Evolutionary conservation across 129 eudicot genomes (phyloP), one percentile per base, ranked within the genome.

Genomic region (Kitagawia praeruptora): DNA sequence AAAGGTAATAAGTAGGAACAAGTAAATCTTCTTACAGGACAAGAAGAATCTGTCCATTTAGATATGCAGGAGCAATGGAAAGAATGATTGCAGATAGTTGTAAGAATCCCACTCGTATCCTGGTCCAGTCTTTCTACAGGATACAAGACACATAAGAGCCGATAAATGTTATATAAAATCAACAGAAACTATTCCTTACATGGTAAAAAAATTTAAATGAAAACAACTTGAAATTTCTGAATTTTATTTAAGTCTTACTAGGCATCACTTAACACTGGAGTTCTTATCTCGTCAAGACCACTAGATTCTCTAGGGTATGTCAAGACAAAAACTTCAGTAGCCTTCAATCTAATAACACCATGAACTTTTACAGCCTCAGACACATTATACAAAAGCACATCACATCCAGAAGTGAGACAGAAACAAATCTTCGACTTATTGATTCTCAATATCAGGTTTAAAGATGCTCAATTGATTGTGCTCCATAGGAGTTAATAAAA

Each of bases 31-130:
- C 96, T 80, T 80, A 95, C 98, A 75, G 97, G 98, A 80, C 98
- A 95, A 37, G 98, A 95, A 82, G 98, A 95, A 86, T 95, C 98
- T 15, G 94, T 92, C 98, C 98, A 95, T 78, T 87, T 90, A 51
- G 97, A 95, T 58, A 95, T 92, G 82, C 98, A 95, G 18, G 98
- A 95, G 78, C 96, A 95, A 81, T 95, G 98, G 76, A 95, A 95
- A 67, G 98, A 95, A 85, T 95, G 98, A 80, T 92, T 92, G 90
- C 98, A 92, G 76, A 95, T 92, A 34, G 98, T 95, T 83, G 90
- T 95, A 47, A 95, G 89, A 80, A 89, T 95, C 78, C 97, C 98
- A 80, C 91, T 81, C 31, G 80, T 81, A 79, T 94, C 96, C 81
- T 91, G 98, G 84, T 95, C 98, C 85, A 95, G 77, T 74, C 96